phyloP scores from a whole-genome alignment of 805 yeast genomes.

The Vanderwaltozyma polyspora region DNA sequence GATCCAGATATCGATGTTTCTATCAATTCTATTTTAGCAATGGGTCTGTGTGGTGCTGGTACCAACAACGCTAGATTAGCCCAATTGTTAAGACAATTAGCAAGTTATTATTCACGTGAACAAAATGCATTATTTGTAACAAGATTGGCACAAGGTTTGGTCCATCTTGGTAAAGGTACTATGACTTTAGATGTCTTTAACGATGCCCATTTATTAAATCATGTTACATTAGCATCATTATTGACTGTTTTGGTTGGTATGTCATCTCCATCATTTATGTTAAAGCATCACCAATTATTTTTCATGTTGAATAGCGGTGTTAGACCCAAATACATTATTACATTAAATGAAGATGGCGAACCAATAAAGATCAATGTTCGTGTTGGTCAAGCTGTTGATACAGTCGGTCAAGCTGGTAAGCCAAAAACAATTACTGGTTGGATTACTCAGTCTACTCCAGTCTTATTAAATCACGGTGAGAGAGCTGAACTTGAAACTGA shows the following conservation, averaged over 20 bases:
- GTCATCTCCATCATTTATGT: slow-evolving; percentile 76
- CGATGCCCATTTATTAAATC: slow-evolving; percentile 78
- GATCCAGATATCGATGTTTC: slow-evolving; percentile 93
- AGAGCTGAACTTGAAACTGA: slow-evolving; percentile 88
- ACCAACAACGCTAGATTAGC: slow-evolving; percentile 97
- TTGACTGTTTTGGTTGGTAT: slow-evolving; percentile 75
- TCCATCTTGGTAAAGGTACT: slow-evolving; percentile 95
- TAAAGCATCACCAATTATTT: slow-evolving; percentile 72
- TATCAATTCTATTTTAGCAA: slow-evolving; percentile 84
- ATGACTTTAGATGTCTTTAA: slow-evolving; percentile 79
- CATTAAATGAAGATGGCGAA: slow-evolving; percentile 82
- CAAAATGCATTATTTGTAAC: slow-evolving; percentile 87
- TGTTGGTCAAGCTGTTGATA: slow-evolving; percentile 98
- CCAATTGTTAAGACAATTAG: slow-evolving; percentile 87
- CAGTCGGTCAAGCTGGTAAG: slow-evolving; percentile 98
- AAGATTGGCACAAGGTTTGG: slow-evolving; percentile 87
- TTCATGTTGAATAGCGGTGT: slow-evolving; percentile 81
- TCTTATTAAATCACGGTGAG: slow-evolving; percentile 83
- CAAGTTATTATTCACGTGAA: slow-evolving; percentile 83
- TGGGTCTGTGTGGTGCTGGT: slow-evolving; percentile 98
- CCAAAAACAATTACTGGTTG: slow-evolving; percentile 99
- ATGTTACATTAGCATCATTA: slow-evolving; percentile 81
- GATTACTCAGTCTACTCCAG: slow-evolving; percentile 99
- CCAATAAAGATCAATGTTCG: slow-evolving; percentile 93
- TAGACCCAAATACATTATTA: slow-evolving; percentile 84